Evolutionary conservation across 305 asterid species (phyloP).

Genomic region (Coffea humblotiana): DNA sequence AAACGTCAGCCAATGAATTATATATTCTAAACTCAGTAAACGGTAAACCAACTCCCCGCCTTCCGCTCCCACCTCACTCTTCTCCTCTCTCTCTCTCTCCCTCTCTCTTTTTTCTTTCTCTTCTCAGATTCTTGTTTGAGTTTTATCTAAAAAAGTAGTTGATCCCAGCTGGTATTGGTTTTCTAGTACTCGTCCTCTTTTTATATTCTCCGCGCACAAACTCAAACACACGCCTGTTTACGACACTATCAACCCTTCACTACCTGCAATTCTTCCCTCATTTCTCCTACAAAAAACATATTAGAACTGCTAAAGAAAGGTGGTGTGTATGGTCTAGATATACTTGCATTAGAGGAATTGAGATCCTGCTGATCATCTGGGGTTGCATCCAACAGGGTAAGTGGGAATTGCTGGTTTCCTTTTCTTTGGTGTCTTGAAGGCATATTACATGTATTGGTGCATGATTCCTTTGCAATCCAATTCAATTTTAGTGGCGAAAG

Average conservation of each 20-base stretch:
- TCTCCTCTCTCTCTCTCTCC: constrained; percentile 8
- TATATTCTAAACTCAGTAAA: constrained; percentile 24
- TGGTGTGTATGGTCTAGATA: constrained; percentile 9
- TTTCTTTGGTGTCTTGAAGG: constrained; percentile 1
- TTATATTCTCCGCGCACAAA: background rate
- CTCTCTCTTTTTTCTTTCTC: constrained; percentile 10
- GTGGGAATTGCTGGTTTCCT: constrained; percentile 10
- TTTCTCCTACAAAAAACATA: background rate
- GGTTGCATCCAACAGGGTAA: constrained; percentile 42
- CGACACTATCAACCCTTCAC: constrained; percentile 1
- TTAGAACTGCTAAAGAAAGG: background rate
- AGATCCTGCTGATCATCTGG: constrained; percentile 27
- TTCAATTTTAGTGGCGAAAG: background rate
- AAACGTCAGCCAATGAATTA: constrained; percentile 21
- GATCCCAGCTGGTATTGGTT: background rate
- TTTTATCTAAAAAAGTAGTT: background rate
- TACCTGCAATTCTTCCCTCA: background rate
- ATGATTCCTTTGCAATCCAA: background rate
- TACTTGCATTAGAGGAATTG: constrained; percentile 25
- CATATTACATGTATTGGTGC: background rate
- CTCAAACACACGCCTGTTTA: background rate
- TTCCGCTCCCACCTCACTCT: constrained; percentile 19
- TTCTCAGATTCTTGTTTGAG: background rate
- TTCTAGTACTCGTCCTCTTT: constrained; percentile 15
- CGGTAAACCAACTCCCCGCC: constrained; percentile 34